Conservation (phyloP, 768 basidiomycete genomes). For the Favolaschia claudopus region DNA sequence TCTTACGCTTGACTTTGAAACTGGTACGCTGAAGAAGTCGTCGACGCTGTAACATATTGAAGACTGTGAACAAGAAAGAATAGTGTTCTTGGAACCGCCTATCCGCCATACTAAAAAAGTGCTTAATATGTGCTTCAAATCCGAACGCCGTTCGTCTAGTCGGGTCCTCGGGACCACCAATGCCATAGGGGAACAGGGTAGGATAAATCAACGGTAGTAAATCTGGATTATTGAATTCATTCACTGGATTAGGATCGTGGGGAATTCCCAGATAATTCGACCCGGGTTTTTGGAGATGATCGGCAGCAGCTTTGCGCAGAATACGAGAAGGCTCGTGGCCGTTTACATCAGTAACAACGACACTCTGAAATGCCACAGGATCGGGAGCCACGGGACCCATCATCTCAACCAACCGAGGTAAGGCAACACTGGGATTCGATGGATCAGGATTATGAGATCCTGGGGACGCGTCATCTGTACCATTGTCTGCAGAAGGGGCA, state of each 20-base stretch:
- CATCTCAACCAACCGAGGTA: conserved; percentile 13
- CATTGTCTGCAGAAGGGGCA: no score
- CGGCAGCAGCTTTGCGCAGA: background rate
- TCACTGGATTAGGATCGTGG: background rate
- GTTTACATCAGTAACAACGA: background rate
- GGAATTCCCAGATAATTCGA: background rate
- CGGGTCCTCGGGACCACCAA: background rate
- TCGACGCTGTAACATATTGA: conserved; percentile 1
- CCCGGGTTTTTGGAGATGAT: background rate
- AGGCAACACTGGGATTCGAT: no score
- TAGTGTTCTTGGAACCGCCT: background rate
- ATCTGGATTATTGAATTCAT: conserved; percentile 6
- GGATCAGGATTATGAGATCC: no score
- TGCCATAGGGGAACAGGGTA: conserved; percentile 7
- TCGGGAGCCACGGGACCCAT: background rate
- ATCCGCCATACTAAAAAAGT: background rate
- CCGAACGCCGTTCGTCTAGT: background rate
- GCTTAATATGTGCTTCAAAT: background rate
- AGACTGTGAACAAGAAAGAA: conserved; percentile 2
- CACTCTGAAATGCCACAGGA: background rate
- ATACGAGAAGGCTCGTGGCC: background rate
- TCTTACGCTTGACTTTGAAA: background rate
- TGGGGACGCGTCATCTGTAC: no score
- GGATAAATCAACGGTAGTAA: conserved; percentile 3
- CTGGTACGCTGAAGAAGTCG: background rate